Base-by-base conservation (phyloP, 352 stramenopile species). In the Globisporangium cystogenes region DNA sequence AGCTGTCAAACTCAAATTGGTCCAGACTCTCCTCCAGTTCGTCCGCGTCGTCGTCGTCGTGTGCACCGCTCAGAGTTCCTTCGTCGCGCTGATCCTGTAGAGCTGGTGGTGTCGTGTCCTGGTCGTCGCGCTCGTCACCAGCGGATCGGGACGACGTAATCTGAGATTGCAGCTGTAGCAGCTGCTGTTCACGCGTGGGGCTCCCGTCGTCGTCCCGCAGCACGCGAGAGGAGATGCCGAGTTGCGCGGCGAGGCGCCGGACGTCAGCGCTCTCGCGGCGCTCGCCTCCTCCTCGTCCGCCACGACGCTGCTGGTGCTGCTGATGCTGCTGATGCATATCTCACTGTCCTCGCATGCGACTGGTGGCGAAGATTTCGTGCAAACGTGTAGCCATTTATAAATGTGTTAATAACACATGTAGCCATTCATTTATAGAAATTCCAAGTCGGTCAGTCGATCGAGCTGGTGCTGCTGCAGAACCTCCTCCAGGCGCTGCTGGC, bases 151-250 rank as follows among this genome's bases (percentile, higher is more conserved):
- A 29, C 26, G 26, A 2, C 26, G 26, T 5, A n/a, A n/a, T n/a
- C n/a, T n/a, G n/a, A n/a, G n/a, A n/a, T 35, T 35, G 23, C 4
- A 21, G 43, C 24, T 48, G 24, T 21, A 10, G 12, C 2, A 23
- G 43, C 0, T 48, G 24, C 14, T 7, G 44, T 21, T 37, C 11
- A 12, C 21, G 4, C 10, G 36, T 44, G 18, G 20, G 16, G 26
- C 29, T 11, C 37, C 29, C 41, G 40, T 66, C 60, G 4, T 67
- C 60, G 3, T 42, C 33, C 0, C 45, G 44, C 48, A 81, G 46
- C 4, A 83, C 64, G 33, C 75, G 64, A 53, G 50, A 60, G 20
- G 72, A 72, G 23, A 88, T 61, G n/a, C 77, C 77, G n/a, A 88
- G 42, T 43, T 83, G 72, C 1, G 59, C 70, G 50, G 77, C 74